Evolutionary conservation across 2,329 filamentous ascomycete species (phyloP), one percentile per base, ranked within the genome.

Genomic region (Colletotrichum endophyticum): DNA sequence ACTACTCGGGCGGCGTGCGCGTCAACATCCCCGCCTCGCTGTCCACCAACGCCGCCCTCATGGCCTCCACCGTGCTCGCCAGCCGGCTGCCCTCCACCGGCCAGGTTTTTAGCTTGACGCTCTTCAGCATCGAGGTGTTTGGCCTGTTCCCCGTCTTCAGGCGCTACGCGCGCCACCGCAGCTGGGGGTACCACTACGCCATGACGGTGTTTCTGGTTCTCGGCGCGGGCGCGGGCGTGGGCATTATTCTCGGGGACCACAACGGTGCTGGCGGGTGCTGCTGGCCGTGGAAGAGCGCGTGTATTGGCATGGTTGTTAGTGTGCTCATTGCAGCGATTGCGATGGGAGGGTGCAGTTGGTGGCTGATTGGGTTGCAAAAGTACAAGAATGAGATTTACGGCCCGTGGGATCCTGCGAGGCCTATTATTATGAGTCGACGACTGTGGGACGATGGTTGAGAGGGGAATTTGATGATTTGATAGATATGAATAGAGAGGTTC

Each of bases 301-400:
- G 96, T 28, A 87, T 95, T 4, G 97, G 97, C 15, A 93, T 95
- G 78, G 84, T 96, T 2, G 87, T 98, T 8, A 95, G 95, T 7
- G 91, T 92, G n/a, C 81, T 96, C 12, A 88, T 95, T 27, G 94
- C 94, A 1, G 92, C 93, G 6, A 84, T 98, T 70, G 93, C 93
- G 3, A 98, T 98, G 92, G 97, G 96, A 3, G 94, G 96, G 15
- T 98, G 96, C 84, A 98, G 95, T 83, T 99, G 96, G 96, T 99
- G 97, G 96, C 87, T 99, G 78, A 99, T 99, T 82, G 95, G 96
- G 11, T 85, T 99, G 84, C 97, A 99, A 86, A 96, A 98, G 87
- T 99, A 99, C 86, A 99, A 99, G 89, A 99, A 99, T 84, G 97
- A 99, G 86, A 98, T 99, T 79, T 95, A 96, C 82, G 97, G 97